phyloP scores from a whole-genome alignment of 2,329 filamentous ascomycete species.

The Fusarium heterosporum region DNA sequence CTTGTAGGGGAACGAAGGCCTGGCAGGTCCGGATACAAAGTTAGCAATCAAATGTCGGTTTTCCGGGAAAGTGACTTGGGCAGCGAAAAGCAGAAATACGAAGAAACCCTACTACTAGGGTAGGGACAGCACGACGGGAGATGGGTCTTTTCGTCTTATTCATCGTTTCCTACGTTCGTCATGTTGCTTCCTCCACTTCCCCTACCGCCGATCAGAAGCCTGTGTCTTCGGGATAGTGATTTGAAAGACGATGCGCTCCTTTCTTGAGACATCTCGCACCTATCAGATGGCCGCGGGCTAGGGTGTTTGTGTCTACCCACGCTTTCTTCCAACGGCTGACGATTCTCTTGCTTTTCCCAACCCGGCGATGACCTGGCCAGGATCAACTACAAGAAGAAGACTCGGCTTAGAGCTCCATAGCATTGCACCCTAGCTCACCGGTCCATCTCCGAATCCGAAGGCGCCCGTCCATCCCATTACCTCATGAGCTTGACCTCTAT shows the following conservation, averaged over 20 bases:
- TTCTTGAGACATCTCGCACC: slow-evolving; percentile 26
- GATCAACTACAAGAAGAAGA: slow-evolving; percentile 41
- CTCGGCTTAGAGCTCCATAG: slow-evolving; percentile 43
- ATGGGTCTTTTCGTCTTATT: slow-evolving; percentile 28
- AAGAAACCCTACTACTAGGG: slow-evolving; percentile 27
- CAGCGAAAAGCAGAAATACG: slow-evolving; percentile 12
- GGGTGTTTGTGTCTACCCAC: slow-evolving; percentile 28
- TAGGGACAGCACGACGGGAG: slow-evolving; percentile 17
- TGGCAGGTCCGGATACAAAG: slow-evolving; percentile 12
- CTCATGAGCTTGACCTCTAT: slow-evolving; percentile 12
- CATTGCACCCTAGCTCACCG: slow-evolving; percentile 39
- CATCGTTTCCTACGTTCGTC: slow-evolving; percentile 16
- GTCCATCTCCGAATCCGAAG: slow-evolving; percentile 37
- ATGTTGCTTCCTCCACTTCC: slow-evolving; percentile 36
- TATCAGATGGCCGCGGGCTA: slow-evolving; percentile 39
- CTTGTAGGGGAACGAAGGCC: slow-evolving; percentile 14
- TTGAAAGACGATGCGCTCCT: slow-evolving; percentile 13
- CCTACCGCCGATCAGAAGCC: slow-evolving; percentile 34
- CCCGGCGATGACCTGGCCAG: slow-evolving; percentile 38
- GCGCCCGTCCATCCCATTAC: slow-evolving; percentile 29
- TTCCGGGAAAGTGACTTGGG: slow-evolving; percentile 15
- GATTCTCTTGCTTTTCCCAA: slow-evolving; percentile 42
- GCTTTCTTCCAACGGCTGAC: slow-evolving; percentile 39
- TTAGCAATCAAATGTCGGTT: slow-evolving; percentile 2
- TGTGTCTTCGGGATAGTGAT: slow-evolving; percentile 12